Evolutionary conservation across 2,329 filamentous ascomycete species (phyloP).

Genomic region (Tolypocladium cylindrosporum): DNA sequence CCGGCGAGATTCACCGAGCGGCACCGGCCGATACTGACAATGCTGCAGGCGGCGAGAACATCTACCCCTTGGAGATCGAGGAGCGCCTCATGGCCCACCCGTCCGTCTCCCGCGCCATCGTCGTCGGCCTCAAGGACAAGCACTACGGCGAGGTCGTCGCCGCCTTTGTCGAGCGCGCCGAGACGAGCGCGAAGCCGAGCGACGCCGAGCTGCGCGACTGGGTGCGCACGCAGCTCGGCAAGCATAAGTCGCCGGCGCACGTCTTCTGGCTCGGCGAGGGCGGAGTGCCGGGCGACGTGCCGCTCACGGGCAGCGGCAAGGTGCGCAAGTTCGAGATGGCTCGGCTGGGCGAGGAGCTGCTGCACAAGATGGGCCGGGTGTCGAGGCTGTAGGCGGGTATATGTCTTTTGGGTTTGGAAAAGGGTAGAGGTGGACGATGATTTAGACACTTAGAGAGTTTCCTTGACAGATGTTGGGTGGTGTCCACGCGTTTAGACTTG

Average conservation of each 20-base stretch:
- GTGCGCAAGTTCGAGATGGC: slow-evolving; percentile 59
- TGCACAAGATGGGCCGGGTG: slow-evolving; percentile 36
- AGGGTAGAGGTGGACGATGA: too few relatives aligned
- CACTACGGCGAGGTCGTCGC: slow-evolving; percentile 66
- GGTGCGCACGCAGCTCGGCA: slow-evolving; percentile 50
- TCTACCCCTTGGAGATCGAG: slow-evolving; percentile 67
- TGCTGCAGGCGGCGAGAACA: slow-evolving; percentile 56
- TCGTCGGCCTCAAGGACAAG: slow-evolving; percentile 59
- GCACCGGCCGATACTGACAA: too few relatives aligned
- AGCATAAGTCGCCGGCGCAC: slow-evolving; percentile 61
- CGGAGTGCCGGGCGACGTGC: slow-evolving; percentile 43
- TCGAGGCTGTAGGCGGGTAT: slow-evolving; percentile 28
- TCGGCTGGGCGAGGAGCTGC: slow-evolving; percentile 41
- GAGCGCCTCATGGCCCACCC: slow-evolving; percentile 59
- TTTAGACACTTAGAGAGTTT: too few relatives aligned
- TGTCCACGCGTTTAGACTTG: too few relatives aligned
- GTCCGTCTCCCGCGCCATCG: slow-evolving; percentile 51
- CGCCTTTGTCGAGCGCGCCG: slow-evolving; percentile 44
- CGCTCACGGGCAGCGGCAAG: slow-evolving; percentile 64
- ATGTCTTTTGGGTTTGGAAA: background rate
- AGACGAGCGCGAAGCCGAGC: slow-evolving; percentile 27
- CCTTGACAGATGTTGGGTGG: too few relatives aligned
- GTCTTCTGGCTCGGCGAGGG: slow-evolving; percentile 66
- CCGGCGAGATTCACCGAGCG: too few relatives aligned
- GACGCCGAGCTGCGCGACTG: slow-evolving; percentile 50